phyloP scores from a whole-genome alignment of 1,284 basidiomycete genomes.

The Calocybe gambosa region DNA sequence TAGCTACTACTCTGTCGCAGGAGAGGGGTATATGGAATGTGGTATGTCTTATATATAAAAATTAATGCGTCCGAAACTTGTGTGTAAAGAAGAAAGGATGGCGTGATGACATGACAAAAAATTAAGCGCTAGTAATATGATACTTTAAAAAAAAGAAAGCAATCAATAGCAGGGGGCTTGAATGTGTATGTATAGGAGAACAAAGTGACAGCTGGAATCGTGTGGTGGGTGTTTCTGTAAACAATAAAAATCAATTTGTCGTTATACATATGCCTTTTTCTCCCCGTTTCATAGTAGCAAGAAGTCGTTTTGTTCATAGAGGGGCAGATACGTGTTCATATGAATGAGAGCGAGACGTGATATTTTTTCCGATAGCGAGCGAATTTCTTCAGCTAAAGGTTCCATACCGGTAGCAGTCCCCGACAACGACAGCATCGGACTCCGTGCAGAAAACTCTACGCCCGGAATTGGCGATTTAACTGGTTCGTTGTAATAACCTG shows the following conservation, averaged over 20 bases:
- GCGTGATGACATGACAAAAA: slow-evolving; percentile 13
- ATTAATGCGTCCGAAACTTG: background rate
- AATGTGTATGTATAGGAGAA: background rate
- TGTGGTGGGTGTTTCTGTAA: background rate
- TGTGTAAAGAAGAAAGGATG: slow-evolving; percentile 1
- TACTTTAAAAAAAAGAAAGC: background rate
- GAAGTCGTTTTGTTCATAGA: slow-evolving; percentile 67
- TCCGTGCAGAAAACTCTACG: too few relatives aligned
- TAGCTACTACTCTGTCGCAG: background rate
- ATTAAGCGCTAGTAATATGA: background rate
- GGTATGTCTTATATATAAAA: slow-evolving; percentile 7
- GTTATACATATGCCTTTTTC: background rate
- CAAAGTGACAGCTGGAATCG: background rate
- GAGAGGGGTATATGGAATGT: slow-evolving; percentile 6
- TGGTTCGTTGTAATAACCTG: slow-evolving; percentile 25
- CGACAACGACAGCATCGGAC: slow-evolving; percentile 14
- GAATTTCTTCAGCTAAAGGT: slow-evolving; percentile 62
- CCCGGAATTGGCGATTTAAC: too few relatives aligned
- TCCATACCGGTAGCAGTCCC: slow-evolving; percentile 49
- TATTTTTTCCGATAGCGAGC: slow-evolving; percentile 59
- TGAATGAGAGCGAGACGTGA: slow-evolving; percentile 67
- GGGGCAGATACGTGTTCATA: slow-evolving; percentile 62
- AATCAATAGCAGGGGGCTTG: slow-evolving; percentile 1
- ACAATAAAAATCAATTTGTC: background rate
- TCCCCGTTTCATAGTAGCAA: slow-evolving; percentile 16